Percentiles rank a stretch among this genome's conserved stretches.
phyloP scores from a whole-genome alignment of 768 basidiomycete genomes.

The Boletus tylopilopsis region DNA sequence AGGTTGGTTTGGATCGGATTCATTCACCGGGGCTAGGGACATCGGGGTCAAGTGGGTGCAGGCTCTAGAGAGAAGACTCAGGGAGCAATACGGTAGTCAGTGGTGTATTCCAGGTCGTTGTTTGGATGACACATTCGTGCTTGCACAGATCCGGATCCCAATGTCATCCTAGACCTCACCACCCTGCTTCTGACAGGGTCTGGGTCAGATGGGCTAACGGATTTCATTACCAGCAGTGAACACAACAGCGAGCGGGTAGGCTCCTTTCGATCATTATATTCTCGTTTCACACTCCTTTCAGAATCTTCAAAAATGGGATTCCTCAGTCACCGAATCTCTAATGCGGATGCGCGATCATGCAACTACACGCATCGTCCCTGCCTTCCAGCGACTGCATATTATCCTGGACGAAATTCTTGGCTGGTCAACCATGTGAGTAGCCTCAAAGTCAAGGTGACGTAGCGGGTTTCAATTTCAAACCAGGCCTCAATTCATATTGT shows the following conservation, averaged over 20 bases:
- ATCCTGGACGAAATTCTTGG: conserved; percentile 75
- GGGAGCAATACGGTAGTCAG: conserved; percentile 65
- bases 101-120: conserved; percentile 11
- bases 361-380: conserved; percentile 66
- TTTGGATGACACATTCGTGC: conserved; percentile 10
- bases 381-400: conserved; percentile 72
- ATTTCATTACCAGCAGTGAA: conserved; percentile 75
- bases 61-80: conserved; percentile 59
- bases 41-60: conserved; percentile 72
- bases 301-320: conserved; percentile 84
- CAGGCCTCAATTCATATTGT: conserved; percentile 57
- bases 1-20: conserved; percentile 71
- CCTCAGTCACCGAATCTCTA: conserved; percentile 65
- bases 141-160: conserved; percentile 52
- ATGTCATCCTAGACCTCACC: conserved; percentile 69
- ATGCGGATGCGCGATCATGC: conserved; percentile 70
- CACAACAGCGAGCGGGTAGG: conserved; percentile 79
- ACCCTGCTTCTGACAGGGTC: conserved; percentile 66
- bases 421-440: conserved; percentile 68
- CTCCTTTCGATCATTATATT: conserved; percentile 9
- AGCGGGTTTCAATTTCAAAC: conserved; percentile 9
- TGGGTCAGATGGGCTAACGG: conserved; percentile 63
- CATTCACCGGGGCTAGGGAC: conserved; percentile 62
- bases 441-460: conserved; percentile 9
- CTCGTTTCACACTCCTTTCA: conserved; percentile 32